A percentile compares a stretch with the other conserved stretches of the same genome.
These are phyloP conservation scores for Styphnolobium japonicum DNA, from an alignment of 306 rosid species.

Conservation along the genomic window DNA sequence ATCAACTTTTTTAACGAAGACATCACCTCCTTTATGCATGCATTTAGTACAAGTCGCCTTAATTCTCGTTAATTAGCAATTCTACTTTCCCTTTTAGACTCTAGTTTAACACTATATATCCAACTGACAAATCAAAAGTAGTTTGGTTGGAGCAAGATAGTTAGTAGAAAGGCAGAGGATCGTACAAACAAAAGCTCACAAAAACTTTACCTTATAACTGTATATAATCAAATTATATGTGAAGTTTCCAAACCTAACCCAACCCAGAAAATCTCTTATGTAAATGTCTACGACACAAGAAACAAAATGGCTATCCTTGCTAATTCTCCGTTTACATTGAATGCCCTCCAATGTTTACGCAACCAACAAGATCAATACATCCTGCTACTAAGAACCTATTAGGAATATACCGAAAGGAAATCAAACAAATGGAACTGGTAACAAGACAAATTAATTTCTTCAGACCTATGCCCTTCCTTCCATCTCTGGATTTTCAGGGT, in stretches of 20 bases:
- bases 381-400: neutral
- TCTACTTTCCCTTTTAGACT: neutral
- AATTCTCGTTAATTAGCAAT: neutral
- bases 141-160: neutral
- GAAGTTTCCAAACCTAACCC: constrained; percentile 18
- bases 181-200: neutral
- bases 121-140: neutral
- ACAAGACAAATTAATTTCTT: neutral
- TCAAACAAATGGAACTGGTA: neutral
- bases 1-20: constrained; percentile 19
- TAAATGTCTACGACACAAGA: neutral
- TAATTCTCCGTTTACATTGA: constrained; percentile 18
- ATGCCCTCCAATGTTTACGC: neutral
- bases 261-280: constrained; percentile 7
- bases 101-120: constrained; percentile 9
- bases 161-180: neutral
- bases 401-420: neutral
- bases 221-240: neutral
- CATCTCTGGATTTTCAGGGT: neutral
- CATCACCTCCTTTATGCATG: constrained; percentile 13
- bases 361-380: neutral
- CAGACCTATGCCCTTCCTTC: neutral
- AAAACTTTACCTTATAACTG: neutral
- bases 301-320: neutral
- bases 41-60: neutral